phyloP scores from a whole-genome alignment of 176 grass and related monocot genomes.

The Dendrocalamus sinicus region DNA sequence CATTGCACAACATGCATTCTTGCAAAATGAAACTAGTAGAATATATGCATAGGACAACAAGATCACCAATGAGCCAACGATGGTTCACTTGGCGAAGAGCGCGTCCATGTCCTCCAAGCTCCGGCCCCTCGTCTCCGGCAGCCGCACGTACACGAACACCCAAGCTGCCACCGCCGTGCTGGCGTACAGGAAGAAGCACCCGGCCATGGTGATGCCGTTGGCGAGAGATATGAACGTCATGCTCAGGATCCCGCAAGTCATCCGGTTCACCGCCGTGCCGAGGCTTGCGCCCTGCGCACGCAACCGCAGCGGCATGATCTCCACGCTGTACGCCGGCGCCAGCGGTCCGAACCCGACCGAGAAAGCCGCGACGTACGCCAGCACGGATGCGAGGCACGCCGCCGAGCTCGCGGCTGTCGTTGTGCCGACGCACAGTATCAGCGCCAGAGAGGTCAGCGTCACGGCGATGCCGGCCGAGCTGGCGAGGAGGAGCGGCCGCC shows the following conservation, averaged over 20 bases:
- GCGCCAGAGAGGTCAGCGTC: slow-evolving; percentile 21
- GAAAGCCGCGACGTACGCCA: slow-evolving; percentile 46
- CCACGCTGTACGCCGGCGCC: slow-evolving; percentile 37
- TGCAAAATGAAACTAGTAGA: not conserved
- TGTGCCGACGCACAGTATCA: not conserved
- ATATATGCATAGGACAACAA: not conserved
- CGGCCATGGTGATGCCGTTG: slow-evolving; percentile 43
- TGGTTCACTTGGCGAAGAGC: slow-evolving; percentile 31
- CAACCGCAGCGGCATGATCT: slow-evolving; percentile 59
- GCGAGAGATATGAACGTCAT: slow-evolving; percentile 71
- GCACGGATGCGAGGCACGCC: slow-evolving; percentile 18
- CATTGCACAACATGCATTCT: not conserved
- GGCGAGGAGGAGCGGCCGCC: slow-evolving; percentile 50
- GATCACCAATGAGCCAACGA: not conserved
- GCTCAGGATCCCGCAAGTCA: slow-evolving; percentile 45
- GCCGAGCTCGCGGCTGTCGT: not conserved
- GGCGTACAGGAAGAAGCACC: slow-evolving; percentile 65
- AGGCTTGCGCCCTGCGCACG: slow-evolving; percentile 52
- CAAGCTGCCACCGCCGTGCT: slow-evolving; percentile 16
- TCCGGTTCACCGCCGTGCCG: slow-evolving; percentile 48
- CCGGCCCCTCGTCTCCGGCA: slow-evolving; percentile 60
- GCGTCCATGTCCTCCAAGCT: slow-evolving; percentile 61
- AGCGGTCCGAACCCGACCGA: slow-evolving; percentile 42
- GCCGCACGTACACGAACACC: slow-evolving; percentile 43
- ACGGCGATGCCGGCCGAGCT: slow-evolving; percentile 39